Evolutionary conservation across 1,139 yeast genomes (phyloP).

Genomic region (Suhomyces choctaworum): DNA sequence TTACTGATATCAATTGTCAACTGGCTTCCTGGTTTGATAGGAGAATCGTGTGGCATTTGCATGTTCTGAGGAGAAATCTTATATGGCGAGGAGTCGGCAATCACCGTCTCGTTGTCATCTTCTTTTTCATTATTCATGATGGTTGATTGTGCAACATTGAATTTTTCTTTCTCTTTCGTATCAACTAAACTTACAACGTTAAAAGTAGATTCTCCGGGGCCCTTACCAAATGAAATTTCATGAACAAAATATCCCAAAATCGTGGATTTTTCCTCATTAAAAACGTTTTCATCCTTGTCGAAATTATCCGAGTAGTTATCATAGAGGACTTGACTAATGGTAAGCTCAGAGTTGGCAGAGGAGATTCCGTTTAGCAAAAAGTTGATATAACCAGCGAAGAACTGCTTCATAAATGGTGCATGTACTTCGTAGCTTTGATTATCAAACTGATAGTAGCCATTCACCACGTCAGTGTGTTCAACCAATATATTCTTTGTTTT

Average conservation of each 20-base stretch:
- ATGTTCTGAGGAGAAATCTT: slow-evolving; percentile 24
- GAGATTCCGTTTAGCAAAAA: slow-evolving; percentile 36
- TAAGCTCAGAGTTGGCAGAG: slow-evolving; percentile 24
- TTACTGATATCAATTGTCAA: slow-evolving; percentile 23
- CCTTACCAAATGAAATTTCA: slow-evolving; percentile 20
- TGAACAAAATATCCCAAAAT: slow-evolving; percentile 34
- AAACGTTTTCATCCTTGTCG: slow-evolving; percentile 8
- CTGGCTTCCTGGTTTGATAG: slow-evolving; percentile 11
- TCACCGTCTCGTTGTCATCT: slow-evolving; percentile 45
- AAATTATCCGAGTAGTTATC: slow-evolving; percentile 14
- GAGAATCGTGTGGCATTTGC: slow-evolving; percentile 11
- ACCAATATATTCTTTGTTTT: slow-evolving; percentile 20
- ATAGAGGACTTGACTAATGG: slow-evolving; percentile 35
- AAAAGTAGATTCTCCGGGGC: slow-evolving; percentile 14
- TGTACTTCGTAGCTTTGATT: slow-evolving; percentile 28
- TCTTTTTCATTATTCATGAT: slow-evolving; percentile 17
- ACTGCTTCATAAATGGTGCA: slow-evolving; percentile 41
- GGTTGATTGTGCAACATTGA: neutral
- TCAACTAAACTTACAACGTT: slow-evolving; percentile 13
- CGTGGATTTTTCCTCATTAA: slow-evolving; percentile 18
- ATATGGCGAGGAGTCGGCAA: slow-evolving; percentile 43
- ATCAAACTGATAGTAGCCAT: slow-evolving; percentile 30
- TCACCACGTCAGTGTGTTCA: slow-evolving; percentile 33
- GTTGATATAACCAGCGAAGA: slow-evolving; percentile 43
- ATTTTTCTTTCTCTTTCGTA: slow-evolving; percentile 6